Conservation (phyloP, 2,329 filamentous ascomycete species). For the Curvularia hawaiiensis region DNA sequence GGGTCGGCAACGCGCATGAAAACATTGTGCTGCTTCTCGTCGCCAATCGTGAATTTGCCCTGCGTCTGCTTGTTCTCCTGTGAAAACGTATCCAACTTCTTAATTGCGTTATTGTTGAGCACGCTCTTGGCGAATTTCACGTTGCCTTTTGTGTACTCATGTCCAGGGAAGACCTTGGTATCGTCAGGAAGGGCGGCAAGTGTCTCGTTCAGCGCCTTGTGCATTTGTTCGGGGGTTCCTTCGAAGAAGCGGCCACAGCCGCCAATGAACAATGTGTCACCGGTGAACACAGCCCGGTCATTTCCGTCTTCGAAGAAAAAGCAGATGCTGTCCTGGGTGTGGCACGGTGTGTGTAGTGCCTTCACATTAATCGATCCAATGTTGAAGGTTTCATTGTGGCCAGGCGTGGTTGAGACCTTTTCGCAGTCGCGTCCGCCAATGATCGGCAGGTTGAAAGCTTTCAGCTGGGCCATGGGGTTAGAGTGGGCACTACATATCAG, state of each 20-base stretch:
- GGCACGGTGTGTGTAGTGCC: constrained; percentile 93
- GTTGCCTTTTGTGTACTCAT: constrained; percentile 98
- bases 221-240: constrained; percentile 82
- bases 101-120: constrained; percentile 70
- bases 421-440: constrained; percentile 89
- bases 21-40: constrained; percentile 97
- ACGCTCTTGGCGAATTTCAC: constrained; percentile 85
- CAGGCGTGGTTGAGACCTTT: constrained; percentile 76
- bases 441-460: constrained; percentile 70
- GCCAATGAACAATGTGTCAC: constrained; percentile 94
- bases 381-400: constrained; percentile 76
- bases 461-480: constrained; percentile 51
- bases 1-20: constrained; percentile 95
- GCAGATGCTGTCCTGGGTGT: constrained; percentile 98
- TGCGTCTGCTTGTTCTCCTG: constrained; percentile 85
- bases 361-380: constrained; percentile 83
- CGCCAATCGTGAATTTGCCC: constrained; percentile 93
- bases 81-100: constrained; percentile 77
- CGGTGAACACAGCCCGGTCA: constrained; percentile 85
- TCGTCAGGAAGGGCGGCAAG: constrained; percentile 83
- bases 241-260: constrained; percentile 98
- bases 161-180: constrained; percentile 90
- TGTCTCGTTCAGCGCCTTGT: constrained; percentile 86
- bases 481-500: neutral
- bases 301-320: constrained; percentile 84